Base-by-base conservation (phyloP, 2,329 filamentous ascomycete genomes). In the Fusarium floridanum region DNA sequence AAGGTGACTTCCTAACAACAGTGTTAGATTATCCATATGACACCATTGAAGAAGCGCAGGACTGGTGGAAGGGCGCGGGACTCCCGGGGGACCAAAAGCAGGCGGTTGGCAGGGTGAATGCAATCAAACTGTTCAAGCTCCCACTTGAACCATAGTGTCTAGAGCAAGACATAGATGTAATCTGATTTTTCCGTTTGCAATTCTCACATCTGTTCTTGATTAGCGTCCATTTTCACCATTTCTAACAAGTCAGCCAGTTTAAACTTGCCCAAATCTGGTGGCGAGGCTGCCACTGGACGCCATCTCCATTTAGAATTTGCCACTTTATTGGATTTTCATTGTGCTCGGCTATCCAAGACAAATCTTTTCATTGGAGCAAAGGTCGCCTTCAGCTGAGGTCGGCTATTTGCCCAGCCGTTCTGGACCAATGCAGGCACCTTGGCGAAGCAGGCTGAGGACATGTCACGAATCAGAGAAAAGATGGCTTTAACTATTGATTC, bases 91-190 rank as follows among this genome's bases (percentile, higher is more conserved):
- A 27, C 0, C 56, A 50, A 0, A 71, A 67, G 16, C 39, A 43
- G 1, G 29, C 29, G 2, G 37, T 71, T 2, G 61, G 32, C 6
- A 70, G 68, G 14, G 7, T 5, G 1, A 71, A 71, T 12, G 55
- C 68, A 1, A 69, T 71, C 8, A 70, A 60, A 34, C 12, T 70
- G 16, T 69, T 71, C 2, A 70, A 67, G 8, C 41, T 71, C 2
- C 67, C 67, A 0, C 16, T 71, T 7, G 62, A 70, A 5, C n/a
- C 27, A 20, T 67, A 67, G 20, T 10, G 6, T 24, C 14, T 3
- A 22, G 53, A 24, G 53, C 12, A 36, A 37, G 2, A 7, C 5
- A 24, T 36, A 24, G 12, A 37, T 16, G 6, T 32, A 32, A 1
- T 32, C 32, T 32, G 32, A 32, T 24, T 11, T 32, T 32, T 32